phyloP scores from a whole-genome alignment of 192 early-diverging fungal genomes.

The Mortierella hygrophila region DNA sequence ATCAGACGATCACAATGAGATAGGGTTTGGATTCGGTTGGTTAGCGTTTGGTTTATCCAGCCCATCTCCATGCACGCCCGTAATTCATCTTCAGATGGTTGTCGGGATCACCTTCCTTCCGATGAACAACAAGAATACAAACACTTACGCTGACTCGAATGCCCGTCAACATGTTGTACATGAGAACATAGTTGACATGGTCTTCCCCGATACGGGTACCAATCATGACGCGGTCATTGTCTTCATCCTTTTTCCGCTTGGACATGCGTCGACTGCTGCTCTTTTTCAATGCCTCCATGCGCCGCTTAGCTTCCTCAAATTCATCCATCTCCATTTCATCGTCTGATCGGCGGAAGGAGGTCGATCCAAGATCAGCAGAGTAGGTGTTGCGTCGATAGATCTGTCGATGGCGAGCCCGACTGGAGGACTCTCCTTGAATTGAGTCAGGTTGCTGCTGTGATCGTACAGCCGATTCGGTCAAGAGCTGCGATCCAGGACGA shows the following conservation, averaged over 20 bases:
- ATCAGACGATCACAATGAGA: neutral
- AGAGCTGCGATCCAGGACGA: constrained; percentile 16
- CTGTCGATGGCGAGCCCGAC: constrained; percentile 9
- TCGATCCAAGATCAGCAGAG: constrained; percentile 49
- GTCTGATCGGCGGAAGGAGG: constrained; percentile 43
- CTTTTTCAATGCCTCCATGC: constrained; percentile 30
- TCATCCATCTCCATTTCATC: constrained; percentile 59
- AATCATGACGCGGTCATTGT: constrained; percentile 58
- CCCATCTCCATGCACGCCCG: neutral
- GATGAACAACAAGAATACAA: neutral
- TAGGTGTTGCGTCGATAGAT: constrained; percentile 54
- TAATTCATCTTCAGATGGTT: neutral
- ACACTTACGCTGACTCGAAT: constrained; percentile 85
- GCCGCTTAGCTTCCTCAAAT: constrained; percentile 26
- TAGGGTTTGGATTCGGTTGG: neutral
- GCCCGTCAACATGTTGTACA: constrained; percentile 98
- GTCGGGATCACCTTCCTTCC: neutral
- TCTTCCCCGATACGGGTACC: constrained; percentile 92
- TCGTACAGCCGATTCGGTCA: neutral
- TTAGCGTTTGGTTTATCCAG: neutral
- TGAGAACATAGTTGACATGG: constrained; percentile 93
- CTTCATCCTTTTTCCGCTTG: constrained; percentile 51
- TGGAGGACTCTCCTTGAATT: constrained; percentile 8
- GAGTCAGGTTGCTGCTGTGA: neutral
- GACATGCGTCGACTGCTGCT: constrained; percentile 51